Conservation (phyloP, 2,329 filamentous ascomycete genomes). For the Capronia coronata region DNA sequence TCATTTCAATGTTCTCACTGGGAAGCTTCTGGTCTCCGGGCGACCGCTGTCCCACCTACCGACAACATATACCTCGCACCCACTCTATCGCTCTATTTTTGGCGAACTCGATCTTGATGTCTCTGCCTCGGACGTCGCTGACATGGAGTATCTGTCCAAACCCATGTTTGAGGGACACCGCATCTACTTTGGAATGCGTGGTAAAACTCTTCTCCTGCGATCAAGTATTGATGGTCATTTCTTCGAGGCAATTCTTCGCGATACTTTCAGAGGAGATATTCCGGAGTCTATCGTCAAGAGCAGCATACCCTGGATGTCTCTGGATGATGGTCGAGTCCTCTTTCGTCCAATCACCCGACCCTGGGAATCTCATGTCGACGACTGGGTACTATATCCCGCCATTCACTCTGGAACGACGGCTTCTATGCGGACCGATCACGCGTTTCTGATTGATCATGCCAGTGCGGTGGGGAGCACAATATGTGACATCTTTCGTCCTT, state of each 20-base stretch:
- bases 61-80: slow-evolving; percentile 26
- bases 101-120: slow-evolving; percentile 30
- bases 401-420: not conserved
- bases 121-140: slow-evolving; percentile 32
- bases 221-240: slow-evolving; percentile 18
- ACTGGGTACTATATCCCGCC: slow-evolving; percentile 30
- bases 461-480: slow-evolving; percentile 35
- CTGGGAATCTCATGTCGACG: slow-evolving; percentile 29
- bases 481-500: slow-evolving; percentile 31
- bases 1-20: slow-evolving; percentile 33
- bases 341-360: slow-evolving; percentile 30
- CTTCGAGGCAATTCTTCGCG: slow-evolving; percentile 33
- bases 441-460: slow-evolving; percentile 32
- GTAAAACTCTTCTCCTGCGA: slow-evolving; percentile 34
- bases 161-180: slow-evolving; percentile 28
- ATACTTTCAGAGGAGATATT: slow-evolving; percentile 30
- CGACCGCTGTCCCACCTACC: slow-evolving; percentile 31
- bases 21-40: slow-evolving; percentile 33
- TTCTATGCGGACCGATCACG: slow-evolving; percentile 3
- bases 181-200: slow-evolving; percentile 27
- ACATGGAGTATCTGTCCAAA: slow-evolving; percentile 35
- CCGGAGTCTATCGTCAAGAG: slow-evolving; percentile 36
- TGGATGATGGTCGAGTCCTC: slow-evolving; percentile 29
- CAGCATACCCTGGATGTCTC: slow-evolving; percentile 46
- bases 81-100: slow-evolving; percentile 29